Conservation (phyloP, 768 basidiomycete species). For the Lactarius sp. region DNA sequence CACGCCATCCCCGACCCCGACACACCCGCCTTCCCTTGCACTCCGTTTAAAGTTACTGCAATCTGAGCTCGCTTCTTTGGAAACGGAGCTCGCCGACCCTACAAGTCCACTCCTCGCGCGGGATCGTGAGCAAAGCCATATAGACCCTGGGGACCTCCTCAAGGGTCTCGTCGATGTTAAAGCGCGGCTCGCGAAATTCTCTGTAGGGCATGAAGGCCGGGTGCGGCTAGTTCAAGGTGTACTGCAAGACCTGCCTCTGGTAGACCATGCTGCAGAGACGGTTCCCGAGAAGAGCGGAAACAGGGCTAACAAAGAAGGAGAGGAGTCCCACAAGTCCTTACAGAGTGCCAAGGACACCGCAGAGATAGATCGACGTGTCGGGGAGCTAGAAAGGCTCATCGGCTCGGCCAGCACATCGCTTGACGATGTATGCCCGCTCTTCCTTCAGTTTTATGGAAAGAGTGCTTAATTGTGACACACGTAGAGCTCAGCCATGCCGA, state of each 20-base stretch:
- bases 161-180: conserved; percentile 73
- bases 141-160: conserved; percentile 72
- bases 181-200: conserved; percentile 61
- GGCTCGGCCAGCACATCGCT: conserved; percentile 75
- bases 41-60: conserved; percentile 56
- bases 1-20: conserved; percentile 43
- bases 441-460: background rate
- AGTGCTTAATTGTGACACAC: conserved; percentile 4
- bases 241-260: conserved; percentile 37
- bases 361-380: conserved; percentile 79
- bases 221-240: conserved; percentile 58
- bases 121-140: conserved; percentile 53
- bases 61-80: conserved; percentile 73
- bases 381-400: conserved; percentile 75
- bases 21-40: conserved; percentile 32
- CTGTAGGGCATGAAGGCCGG: conserved; percentile 59
- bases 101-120: conserved; percentile 62
- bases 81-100: conserved; percentile 77
- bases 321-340: conserved; percentile 13
- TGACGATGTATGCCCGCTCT: conserved; percentile 62
- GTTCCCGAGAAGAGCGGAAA: conserved; percentile 23
- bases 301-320: conserved; percentile 10
- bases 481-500: conserved; percentile 66
- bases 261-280: conserved; percentile 18
- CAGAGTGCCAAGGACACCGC: conserved; percentile 47